phyloP scores from a whole-genome alignment of 129 eudicot genomes.

The Flaveria robusta region DNA sequence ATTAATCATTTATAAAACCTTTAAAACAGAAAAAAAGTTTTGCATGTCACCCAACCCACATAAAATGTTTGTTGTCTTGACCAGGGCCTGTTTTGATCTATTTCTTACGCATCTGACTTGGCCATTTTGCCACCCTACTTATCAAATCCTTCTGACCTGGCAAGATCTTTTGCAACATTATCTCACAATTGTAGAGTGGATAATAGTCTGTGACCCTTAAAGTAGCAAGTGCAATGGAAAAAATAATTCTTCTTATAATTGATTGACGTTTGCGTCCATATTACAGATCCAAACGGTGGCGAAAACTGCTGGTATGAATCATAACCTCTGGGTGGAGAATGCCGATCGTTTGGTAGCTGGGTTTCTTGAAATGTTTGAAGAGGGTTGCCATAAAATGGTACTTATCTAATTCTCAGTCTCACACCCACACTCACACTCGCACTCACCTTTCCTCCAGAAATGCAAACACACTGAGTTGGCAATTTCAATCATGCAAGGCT shows the following conservation, averaged over 20 bases:
- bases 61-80: background rate
- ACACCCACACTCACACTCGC: background rate
- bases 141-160: background rate
- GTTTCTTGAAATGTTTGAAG: slow-evolving; percentile 97
- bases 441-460: background rate
- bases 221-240: background rate
- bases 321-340: slow-evolving; percentile 90
- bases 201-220: background rate
- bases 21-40: background rate
- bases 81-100: background rate
- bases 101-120: background rate
- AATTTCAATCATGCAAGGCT: background rate
- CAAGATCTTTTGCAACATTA: background rate
- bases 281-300: slow-evolving; percentile 85
- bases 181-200: background rate
- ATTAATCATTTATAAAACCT: background rate
- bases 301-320: slow-evolving; percentile 61
- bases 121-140: background rate
- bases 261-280: slow-evolving; percentile 9
- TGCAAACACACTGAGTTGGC: background rate
- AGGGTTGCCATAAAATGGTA: slow-evolving; percentile 97
- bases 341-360: slow-evolving; percentile 99
- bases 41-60: background rate
- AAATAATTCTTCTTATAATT: background rate
- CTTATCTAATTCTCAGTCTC: background rate